These are phyloP conservation scores for Cladosporium sp. DNA, from an alignment of 2,329 filamentous ascomycete genomes.

Conservation along the genomic window DNA sequence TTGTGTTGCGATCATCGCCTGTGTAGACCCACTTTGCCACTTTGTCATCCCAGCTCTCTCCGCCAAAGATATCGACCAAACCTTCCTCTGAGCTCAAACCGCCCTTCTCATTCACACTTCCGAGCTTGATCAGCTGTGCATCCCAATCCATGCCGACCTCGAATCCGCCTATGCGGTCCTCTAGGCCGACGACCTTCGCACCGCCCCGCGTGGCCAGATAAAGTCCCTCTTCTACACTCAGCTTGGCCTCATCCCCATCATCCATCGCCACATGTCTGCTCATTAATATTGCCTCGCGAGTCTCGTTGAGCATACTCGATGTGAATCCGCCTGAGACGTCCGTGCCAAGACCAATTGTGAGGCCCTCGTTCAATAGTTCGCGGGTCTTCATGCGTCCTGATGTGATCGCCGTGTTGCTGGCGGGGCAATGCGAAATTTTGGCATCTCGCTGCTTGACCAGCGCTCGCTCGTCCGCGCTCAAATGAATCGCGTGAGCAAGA, in stretches of 20 bases:
- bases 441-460: conserved; percentile 62
- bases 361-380: conserved; percentile 68
- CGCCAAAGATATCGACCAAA: conserved; percentile 85
- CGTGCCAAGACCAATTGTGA: conserved; percentile 83
- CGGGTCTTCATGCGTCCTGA: conserved; percentile 77
- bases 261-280: conserved; percentile 68
- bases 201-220: conserved; percentile 88
- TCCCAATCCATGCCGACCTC: conserved; percentile 88
- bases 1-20: conserved; percentile 89
- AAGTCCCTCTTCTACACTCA: conserved; percentile 82
- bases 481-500: conserved; percentile 80
- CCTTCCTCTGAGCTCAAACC: conserved; percentile 49
- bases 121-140: conserved; percentile 76
- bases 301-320: conserved; percentile 78
- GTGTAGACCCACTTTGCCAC: conserved; percentile 94
- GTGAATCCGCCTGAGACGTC: conserved; percentile 89
- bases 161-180: conserved; percentile 72
- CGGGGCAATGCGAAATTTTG: conserved; percentile 83
- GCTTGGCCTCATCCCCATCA: conserved; percentile 51
- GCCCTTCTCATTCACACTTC: conserved; percentile 37
- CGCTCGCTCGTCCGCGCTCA: conserved; percentile 64
- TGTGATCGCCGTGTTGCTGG: conserved; percentile 79
- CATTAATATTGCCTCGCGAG: conserved; percentile 75
- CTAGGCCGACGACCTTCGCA: conserved; percentile 75
- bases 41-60: conserved; percentile 82